These are phyloP conservation scores for Ceratocystis harringtonii DNA, from an alignment of 2,329 filamentous ascomycete species.

Conservation along the genomic window DNA sequence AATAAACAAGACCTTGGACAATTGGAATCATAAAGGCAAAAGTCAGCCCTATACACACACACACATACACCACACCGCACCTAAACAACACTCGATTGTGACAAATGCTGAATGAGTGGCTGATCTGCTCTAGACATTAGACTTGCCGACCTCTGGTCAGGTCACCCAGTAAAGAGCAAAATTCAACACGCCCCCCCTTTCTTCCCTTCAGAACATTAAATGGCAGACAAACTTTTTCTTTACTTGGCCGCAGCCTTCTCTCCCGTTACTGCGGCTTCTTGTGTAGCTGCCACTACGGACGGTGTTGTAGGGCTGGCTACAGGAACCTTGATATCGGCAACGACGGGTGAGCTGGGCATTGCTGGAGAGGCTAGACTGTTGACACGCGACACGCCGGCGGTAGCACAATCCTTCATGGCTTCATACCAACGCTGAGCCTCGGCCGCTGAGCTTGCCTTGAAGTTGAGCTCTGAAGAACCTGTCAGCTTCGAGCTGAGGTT, in stretches of 20 bases:
- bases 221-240: background rate
- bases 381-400: constrained; percentile 29
- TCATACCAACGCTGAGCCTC: constrained; percentile 80
- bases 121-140: background rate
- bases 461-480: constrained; percentile 63
- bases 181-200: background rate
- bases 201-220: background rate
- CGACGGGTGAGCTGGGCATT: constrained; percentile 20
- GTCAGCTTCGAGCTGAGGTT: constrained; percentile 68
- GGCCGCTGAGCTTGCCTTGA: constrained; percentile 70
- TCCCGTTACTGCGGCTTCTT: constrained; percentile 17
- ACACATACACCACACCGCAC: background rate
- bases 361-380: constrained; percentile 20
- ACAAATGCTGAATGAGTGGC: background rate
- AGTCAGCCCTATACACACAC: background rate
- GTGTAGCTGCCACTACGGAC: constrained; percentile 17
- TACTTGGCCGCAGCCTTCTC: constrained; percentile 4
- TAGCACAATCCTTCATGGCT: constrained; percentile 48
- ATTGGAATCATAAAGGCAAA: background rate
- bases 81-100: no score
- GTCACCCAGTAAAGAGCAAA: background rate
- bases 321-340: constrained; percentile 18
- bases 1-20: constrained; percentile 9
- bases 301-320: constrained; percentile 18
- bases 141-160: background rate